Conservation (phyloP, 2,329 filamentous ascomycete genomes). For the Colletotrichum falcatum region DNA sequence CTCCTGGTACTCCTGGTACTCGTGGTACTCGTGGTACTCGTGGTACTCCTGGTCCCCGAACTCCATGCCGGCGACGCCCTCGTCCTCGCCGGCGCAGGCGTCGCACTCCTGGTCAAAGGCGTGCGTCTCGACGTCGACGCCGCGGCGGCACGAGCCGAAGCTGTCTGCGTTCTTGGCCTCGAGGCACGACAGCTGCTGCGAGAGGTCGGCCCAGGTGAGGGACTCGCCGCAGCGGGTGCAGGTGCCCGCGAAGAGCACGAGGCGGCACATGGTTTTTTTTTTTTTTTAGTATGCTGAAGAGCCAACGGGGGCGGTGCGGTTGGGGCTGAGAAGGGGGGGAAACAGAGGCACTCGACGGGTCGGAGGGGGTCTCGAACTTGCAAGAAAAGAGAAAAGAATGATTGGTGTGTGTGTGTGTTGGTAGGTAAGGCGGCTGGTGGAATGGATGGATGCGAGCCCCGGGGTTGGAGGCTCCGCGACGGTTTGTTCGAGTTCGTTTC, state of each 20-base stretch:
- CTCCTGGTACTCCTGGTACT: constrained; percentile 5
- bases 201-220: constrained; percentile 58
- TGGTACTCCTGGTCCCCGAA: constrained; percentile 44
- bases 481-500: not conserved
- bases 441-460: not conserved
- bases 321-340: too few relatives aligned
- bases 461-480: not conserved
- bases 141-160: constrained; percentile 58
- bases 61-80: constrained; percentile 56
- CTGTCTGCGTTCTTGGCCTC: constrained; percentile 61
- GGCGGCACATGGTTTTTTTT: constrained; percentile 57
- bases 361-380: too few relatives aligned
- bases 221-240: constrained; percentile 57
- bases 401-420: too few relatives aligned
- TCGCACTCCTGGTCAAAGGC: constrained; percentile 62
- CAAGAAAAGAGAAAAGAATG: too few relatives aligned
- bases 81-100: constrained; percentile 55
- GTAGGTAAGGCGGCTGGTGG: not conserved
- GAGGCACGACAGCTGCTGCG: constrained; percentile 60
- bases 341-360: too few relatives aligned
- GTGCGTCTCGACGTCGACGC: constrained; percentile 58
- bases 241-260: constrained; percentile 57
- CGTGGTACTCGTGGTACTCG: constrained; percentile 37
- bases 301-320: not conserved
- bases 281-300: too few relatives aligned